Base-by-base conservation (phyloP, 2,329 filamentous ascomycete genomes). In the Ophiostoma montium region DNA sequence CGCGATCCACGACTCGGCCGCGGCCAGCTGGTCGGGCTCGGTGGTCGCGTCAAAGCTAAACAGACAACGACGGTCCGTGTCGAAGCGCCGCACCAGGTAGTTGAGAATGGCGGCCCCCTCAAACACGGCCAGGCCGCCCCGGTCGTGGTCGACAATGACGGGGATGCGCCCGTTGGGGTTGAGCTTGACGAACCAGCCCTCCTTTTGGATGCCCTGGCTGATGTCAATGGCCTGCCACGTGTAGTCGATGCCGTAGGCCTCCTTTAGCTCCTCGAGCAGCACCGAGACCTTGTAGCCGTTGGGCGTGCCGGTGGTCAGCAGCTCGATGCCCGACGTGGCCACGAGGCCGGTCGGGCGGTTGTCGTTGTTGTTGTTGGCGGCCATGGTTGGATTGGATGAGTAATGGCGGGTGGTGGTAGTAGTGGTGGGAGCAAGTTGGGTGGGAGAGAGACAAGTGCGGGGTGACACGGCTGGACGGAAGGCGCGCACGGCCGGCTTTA, bases 91-190 rank as follows among this genome's bases (percentile, higher is more conserved):
- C 56, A 70, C 76, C 58, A 86, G 76, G 61, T 77, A 80, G 65
- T 83, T 49, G 15, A 53, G 49, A 33, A 55, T 55, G 45, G 81
- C 76, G 43, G 80, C 75, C 41, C 80, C 81, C 63, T 92, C 86
- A 58, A 89, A 90, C 27, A 90, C 77, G 39, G 72, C 63, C 47
- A 83, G 75, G 43, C 64, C 71, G 50, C 67, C 66, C 53, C 76
- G 71, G 61, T 83, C 76, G 55, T 84, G 79, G 63, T 84, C 79
- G 30, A 82, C 71, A 43, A 84, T 72, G 43, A 74, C 78, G 2
- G 79, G 78, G 56, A 82, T 82, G 15, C 78, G 71, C 3, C 79
- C 80, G 61, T 84, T 84, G 35, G 79, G 78, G 52, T 72, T 73
- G 30, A 79, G 59, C 35, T 73, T 72, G 0, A 71, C 76, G 65